Evolutionary conservation across 345 rosid genomes (phyloP).

Genomic region (Heritiera littoralis): DNA sequence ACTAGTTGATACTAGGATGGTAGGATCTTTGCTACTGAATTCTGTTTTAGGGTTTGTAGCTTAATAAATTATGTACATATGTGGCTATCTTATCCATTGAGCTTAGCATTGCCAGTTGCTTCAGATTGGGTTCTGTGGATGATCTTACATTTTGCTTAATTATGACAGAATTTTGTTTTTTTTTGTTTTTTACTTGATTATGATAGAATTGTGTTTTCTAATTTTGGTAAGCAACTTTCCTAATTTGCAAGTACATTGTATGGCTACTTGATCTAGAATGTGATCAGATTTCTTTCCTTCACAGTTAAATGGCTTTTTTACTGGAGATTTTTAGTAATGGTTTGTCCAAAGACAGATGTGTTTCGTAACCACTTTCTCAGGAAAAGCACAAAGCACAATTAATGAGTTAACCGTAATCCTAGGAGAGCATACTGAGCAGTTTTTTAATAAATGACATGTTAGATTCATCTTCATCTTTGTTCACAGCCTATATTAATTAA

Average conservation of each 20-base stretch:
- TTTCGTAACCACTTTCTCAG: slow-evolving; percentile 5
- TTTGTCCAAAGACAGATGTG: slow-evolving; percentile 2
- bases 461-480: neutral
- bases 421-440: neutral
- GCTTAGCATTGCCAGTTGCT: neutral
- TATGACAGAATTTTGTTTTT: neutral
- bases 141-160: neutral
- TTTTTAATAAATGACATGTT: neutral
- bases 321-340: neutral
- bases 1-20: neutral
- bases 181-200: neutral
- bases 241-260: neutral
- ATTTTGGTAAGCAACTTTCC: neutral
- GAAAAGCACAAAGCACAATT: neutral
- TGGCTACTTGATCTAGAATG: neutral
- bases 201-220: neutral
- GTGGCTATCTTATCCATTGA: neutral
- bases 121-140: neutral
- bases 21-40: neutral
- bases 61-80: neutral
- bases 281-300: neutral
- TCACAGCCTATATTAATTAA: neutral
- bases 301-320: neutral
- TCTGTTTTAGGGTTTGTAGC: neutral
- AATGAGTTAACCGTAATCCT: neutral